Percentiles rank a stretch among this genome's conserved stretches.
These are phyloP conservation scores for Tanacetum coccineum DNA, from an alignment of 129 eudicot genomes.

Conservation along the genomic window DNA sequence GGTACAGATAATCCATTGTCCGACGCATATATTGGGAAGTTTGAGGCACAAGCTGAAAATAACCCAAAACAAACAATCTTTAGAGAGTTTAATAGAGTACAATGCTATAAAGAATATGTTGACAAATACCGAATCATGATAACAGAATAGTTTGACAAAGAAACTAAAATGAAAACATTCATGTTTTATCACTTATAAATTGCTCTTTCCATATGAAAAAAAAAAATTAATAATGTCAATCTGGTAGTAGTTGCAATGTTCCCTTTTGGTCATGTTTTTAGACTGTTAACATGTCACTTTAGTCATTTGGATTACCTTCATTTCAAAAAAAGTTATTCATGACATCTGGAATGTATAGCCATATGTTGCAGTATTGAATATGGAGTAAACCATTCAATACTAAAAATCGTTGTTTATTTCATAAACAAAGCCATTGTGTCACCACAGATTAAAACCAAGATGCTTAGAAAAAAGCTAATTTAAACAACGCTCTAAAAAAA, in stretches of 20 bases:
- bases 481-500: not conserved
- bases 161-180: not conserved
- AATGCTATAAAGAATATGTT: slow-evolving; percentile 9
- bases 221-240: not conserved
- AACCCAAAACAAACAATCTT: not conserved
- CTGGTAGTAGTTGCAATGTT: slow-evolving; percentile 7
- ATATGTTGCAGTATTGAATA: not conserved
- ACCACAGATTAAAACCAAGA: slow-evolving; percentile 1
- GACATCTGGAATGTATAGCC: not conserved
- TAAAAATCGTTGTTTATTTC: not conserved
- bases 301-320: not conserved
- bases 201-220: too few species aligned
- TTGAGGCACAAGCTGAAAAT: slow-evolving; percentile 88
- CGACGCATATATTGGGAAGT: slow-evolving; percentile 68
- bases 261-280: not conserved
- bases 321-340: not conserved
- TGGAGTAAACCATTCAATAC: not conserved
- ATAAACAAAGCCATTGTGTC: not conserved
- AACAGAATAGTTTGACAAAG: not conserved
- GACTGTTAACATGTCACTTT: not conserved
- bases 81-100: not conserved
- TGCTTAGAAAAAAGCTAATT: not conserved
- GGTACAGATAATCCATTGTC: slow-evolving; percentile 85
- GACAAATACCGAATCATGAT: slow-evolving; percentile 7
- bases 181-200: too few species aligned